These are phyloP conservation scores for Pinguiococcus pyrenoidosus DNA, from an alignment of 108 stramenopile genomes.

Conservation along the genomic window DNA sequence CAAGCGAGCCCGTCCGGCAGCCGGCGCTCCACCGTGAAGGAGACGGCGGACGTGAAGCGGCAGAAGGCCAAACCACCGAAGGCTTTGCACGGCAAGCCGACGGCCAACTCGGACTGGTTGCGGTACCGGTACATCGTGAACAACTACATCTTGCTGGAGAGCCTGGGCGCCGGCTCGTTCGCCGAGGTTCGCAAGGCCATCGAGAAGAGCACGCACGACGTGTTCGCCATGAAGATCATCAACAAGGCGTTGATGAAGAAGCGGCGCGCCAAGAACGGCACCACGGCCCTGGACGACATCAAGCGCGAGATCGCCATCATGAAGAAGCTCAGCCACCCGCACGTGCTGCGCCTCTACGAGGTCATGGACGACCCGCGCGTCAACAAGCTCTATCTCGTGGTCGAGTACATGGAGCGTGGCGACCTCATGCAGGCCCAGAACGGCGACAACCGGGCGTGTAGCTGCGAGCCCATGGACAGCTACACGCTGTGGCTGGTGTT, in stretches of 20 bases:
- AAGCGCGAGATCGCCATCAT: slow-evolving; percentile 59
- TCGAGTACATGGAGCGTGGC: slow-evolving; percentile 52
- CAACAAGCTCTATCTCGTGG: slow-evolving; percentile 59
- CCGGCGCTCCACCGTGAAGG: slow-evolving; percentile 13
- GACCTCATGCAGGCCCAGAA: slow-evolving; percentile 49
- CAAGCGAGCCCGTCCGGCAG: too few relatives aligned
- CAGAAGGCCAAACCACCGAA: slow-evolving; percentile 31
- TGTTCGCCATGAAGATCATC: slow-evolving; percentile 59
- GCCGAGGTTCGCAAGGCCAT: slow-evolving; percentile 52
- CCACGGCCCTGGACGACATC: slow-evolving; percentile 40
- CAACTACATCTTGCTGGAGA: slow-evolving; percentile 49
- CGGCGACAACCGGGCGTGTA: slow-evolving; percentile 22
- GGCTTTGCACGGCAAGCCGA: slow-evolving; percentile 1
- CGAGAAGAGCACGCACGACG: slow-evolving; percentile 35
- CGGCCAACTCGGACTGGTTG: slow-evolving; percentile 17
- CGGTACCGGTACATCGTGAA: slow-evolving; percentile 48
- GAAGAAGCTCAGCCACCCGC: slow-evolving; percentile 50
- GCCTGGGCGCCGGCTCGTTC: slow-evolving; percentile 48
- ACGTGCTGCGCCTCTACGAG: slow-evolving; percentile 47
- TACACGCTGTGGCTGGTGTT: slow-evolving; percentile 23
- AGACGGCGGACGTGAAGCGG: slow-evolving; percentile 28
- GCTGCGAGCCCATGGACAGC: slow-evolving; percentile 30
- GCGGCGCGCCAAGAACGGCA: slow-evolving; percentile 11
- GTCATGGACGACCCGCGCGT: slow-evolving; percentile 52
- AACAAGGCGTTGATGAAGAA: slow-evolving; percentile 40